Base-by-base conservation (phyloP, 768 basidiomycete genomes). In the Podaxis sp. region DNA sequence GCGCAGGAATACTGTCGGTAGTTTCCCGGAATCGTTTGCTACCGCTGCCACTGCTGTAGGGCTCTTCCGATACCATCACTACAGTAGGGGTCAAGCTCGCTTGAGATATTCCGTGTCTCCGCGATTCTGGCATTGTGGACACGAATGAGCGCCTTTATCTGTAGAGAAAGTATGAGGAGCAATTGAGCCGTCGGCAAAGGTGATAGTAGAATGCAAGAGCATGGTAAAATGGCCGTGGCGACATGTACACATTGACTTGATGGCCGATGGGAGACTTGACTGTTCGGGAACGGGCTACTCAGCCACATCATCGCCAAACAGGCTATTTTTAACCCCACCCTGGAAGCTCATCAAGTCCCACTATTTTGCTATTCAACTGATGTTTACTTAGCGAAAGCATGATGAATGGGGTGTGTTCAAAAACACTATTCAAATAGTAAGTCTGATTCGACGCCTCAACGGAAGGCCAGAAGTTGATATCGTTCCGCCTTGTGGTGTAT, bases 1-100 rank as follows among this genome's bases (percentile, higher is more conserved):
- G 78, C 1, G 81, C 73, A 13, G 85, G 85, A 66, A 86, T 84
- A 27, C 80, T 71, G 55, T 84, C 75, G 2, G 79, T 77, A 2
- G 81, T 79, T 50, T 79, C 79, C 61, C 75, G 76, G 66, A 79
- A 81, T 63, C 74, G 73, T 55, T 73, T 71, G 24, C 38, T 60
- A 27, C 29, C 3, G 8, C 8, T 9, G 27, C 38, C 41, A 11
- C 49, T 38, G 17, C 37, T 38, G 22, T 29, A n/a, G 17, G n/a
- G 13, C 7, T 27, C 25, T 11, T 29, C 38, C 19, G 52, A n/a
- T 19, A 25, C 13, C n/a, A 49, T 2, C 37, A 55, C 37, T 40
- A 55, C 13, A 4, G 60, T 61, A 7, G 60, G 22, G 17, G 58
- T 40, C 17, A 15, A 1, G 41, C 60, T 61, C 13, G 41, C 27